A percentile compares a stretch with the other conserved stretches of the same genome.
phyloP scores from a whole-genome alignment of 2,329 filamentous ascomycete species.

The Curvularia verruculosa region DNA sequence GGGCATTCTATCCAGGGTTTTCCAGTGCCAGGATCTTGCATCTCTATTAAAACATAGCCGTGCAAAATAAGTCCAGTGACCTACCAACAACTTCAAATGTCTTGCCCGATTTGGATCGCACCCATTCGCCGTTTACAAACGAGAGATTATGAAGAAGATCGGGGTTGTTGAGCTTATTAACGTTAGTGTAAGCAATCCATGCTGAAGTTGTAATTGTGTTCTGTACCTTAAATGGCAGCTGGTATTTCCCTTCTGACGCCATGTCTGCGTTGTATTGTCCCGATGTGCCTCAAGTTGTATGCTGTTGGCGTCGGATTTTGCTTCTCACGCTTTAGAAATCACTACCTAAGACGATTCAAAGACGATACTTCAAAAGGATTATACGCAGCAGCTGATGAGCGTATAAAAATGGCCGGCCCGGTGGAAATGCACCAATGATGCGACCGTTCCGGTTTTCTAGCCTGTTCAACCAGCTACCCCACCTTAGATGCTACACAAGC shows the following conservation, averaged over 20 bases:
- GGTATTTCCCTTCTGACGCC: conserved; percentile 36
- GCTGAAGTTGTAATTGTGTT: not conserved
- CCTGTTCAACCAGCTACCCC: conserved; percentile 20
- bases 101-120: conserved; percentile 62
- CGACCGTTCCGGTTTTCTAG: not conserved
- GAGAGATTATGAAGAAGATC: conserved; percentile 62
- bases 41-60: conserved; percentile 15
- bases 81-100: conserved; percentile 62
- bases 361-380: not conserved
- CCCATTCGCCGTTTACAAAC: conserved; percentile 62
- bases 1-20: conserved; percentile 57
- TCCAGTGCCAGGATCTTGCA: conserved; percentile 58
- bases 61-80: conserved; percentile 6
- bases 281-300: not conserved
- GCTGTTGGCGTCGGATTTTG: not conserved
- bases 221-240: conserved; percentile 55
- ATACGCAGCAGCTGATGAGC: not conserved
- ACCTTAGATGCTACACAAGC: conserved; percentile 18
- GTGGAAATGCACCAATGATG: not conserved
- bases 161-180: conserved; percentile 58
- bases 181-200: conserved; percentile 9
- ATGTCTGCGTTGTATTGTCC: conserved; percentile 18
- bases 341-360: not conserved
- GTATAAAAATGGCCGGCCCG: not conserved
- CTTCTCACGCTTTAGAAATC: not conserved